phyloP scores from a whole-genome alignment of 345 rosid species.

The Adansonia digitata region DNA sequence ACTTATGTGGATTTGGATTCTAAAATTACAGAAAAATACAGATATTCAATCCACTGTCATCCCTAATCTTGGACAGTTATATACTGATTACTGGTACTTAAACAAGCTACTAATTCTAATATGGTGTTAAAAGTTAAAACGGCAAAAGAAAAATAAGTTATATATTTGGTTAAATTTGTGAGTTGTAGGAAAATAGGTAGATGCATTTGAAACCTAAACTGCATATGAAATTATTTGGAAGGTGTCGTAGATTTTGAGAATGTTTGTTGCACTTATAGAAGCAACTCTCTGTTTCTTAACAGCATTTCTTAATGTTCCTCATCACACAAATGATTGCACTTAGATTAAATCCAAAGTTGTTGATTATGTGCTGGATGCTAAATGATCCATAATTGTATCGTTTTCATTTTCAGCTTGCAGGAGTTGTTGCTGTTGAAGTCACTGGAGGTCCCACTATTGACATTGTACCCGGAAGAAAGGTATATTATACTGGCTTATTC shows the following conservation, averaged over 20 bases:
- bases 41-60: too few species aligned
- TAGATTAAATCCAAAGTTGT: not conserved
- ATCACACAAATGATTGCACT: not conserved
- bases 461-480: slow-evolving; percentile 92
- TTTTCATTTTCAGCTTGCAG: slow-evolving; percentile 62
- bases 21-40: too few species aligned
- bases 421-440: slow-evolving; percentile 94
- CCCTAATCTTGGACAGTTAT: not conserved
- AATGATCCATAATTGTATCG: not conserved
- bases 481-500: slow-evolving; percentile 16
- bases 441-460: slow-evolving; percentile 87
- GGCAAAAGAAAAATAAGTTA: not conserved
- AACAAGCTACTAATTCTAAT: not conserved
- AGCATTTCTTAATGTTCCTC: not conserved
- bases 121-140: not conserved
- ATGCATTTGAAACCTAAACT: not conserved
- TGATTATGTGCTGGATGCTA: not conserved
- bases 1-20: too few species aligned
- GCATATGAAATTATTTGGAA: not conserved
- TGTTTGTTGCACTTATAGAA: not conserved
- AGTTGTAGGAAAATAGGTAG: not conserved
- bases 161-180: not conserved
- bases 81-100: not conserved
- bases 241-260: not conserved
- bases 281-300: not conserved